These are phyloP conservation scores for Dothidotthia symphoricarpi DNA, from an alignment of 2,329 filamentous ascomycete genomes.

Conservation along the genomic window DNA sequence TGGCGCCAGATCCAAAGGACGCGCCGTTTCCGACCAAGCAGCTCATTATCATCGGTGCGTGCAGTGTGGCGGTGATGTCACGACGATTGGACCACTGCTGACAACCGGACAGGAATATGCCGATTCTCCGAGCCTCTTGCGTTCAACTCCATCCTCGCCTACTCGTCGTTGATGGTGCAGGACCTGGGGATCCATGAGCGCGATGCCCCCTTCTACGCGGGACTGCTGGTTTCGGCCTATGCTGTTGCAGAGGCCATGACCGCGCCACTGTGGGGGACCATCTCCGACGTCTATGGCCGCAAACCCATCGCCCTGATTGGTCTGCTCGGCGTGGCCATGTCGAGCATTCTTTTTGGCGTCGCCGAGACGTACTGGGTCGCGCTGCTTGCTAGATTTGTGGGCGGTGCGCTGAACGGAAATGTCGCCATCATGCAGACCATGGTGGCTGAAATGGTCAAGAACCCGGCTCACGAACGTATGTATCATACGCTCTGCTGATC, in stretches of 20 bases:
- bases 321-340: conserved; percentile 79
- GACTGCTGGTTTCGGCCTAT: conserved; percentile 81
- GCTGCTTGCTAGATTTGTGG: conserved; percentile 70
- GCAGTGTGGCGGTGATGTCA: conserved; percentile 14
- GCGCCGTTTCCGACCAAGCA: conserved; percentile 49
- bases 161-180: conserved; percentile 48
- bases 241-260: conserved; percentile 82
- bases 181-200: conserved; percentile 39
- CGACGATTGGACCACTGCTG: conserved; percentile 17
- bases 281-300: conserved; percentile 42
- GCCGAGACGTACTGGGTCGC: conserved; percentile 82
- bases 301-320: conserved; percentile 45
- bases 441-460: conserved; percentile 86
- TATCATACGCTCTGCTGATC: conserved; percentile 20
- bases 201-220: conserved; percentile 77
- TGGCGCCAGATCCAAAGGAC: conserved; percentile 35
- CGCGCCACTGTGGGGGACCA: conserved; percentile 60
- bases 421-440: conserved; percentile 89
- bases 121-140: conserved; percentile 91
- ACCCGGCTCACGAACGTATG: conserved; percentile 85
- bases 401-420: conserved; percentile 85
- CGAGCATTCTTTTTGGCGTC: conserved; percentile 79
- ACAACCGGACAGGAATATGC: conserved; percentile 68
- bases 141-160: conserved; percentile 91
- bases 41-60: conserved; percentile 46